phyloP scores from a whole-genome alignment of 306 rosid species.

The Malus orientalis region DNA sequence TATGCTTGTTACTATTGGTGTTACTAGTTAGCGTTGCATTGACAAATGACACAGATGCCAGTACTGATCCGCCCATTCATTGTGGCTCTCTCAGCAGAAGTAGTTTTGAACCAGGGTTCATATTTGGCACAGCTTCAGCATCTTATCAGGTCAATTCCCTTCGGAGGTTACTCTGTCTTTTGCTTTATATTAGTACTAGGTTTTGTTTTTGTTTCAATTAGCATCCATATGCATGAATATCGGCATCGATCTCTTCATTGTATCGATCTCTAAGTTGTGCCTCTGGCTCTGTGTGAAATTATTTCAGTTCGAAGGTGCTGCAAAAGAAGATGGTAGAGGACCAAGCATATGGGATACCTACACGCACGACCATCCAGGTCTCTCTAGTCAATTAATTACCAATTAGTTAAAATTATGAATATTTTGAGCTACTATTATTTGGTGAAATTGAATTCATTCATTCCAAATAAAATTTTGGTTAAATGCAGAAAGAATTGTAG shows the following conservation, averaged over 20 bases:
- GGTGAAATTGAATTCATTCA: too few species aligned
- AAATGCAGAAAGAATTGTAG: conserved; percentile 27
- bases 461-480: too few species aligned
- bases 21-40: background rate
- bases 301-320: conserved; percentile 34
- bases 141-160: conserved; percentile 27
- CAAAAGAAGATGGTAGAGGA: conserved; percentile 27
- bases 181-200: background rate
- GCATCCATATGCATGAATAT: background rate
- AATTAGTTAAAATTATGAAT: background rate
- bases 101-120: conserved; percentile 32
- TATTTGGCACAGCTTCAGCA: conserved; percentile 41
- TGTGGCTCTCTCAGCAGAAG: conserved; percentile 24
- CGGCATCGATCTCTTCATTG: background rate
- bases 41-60: background rate
- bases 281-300: background rate
- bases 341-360: conserved; percentile 40
- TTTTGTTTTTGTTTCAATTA: background rate
- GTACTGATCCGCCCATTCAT: background rate
- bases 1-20: background rate
- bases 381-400: background rate
- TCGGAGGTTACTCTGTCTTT: background rate
- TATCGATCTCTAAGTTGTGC: too few species aligned
- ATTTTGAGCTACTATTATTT: background rate
- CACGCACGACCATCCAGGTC: conserved; percentile 34